Evolutionary conservation across 2,329 filamentous ascomycete species (phyloP).

Genomic region (Penicillium sp.): DNA sequence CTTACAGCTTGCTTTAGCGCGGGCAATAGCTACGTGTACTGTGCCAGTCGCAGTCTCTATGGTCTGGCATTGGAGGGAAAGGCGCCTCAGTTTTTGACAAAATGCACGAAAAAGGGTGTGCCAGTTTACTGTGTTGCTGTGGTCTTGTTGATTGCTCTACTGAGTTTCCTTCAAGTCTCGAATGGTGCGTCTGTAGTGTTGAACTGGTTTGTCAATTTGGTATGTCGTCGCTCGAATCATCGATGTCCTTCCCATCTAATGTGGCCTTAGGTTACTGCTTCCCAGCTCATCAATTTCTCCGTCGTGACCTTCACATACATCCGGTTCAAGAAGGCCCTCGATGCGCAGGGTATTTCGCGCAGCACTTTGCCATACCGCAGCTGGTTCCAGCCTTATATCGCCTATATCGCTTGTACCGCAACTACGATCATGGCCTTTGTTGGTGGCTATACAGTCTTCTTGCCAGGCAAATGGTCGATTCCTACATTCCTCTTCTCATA

Average conservation of each 20-base stretch:
- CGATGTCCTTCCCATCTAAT: constrained; percentile 1
- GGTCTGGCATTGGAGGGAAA: constrained; percentile 71
- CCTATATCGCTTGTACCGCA: constrained; percentile 66
- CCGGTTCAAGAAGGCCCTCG: constrained; percentile 70
- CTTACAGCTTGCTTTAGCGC: constrained; percentile 70
- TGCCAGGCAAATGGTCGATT: constrained; percentile 69
- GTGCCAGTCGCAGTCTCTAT: constrained; percentile 69
- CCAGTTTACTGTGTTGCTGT: constrained; percentile 72
- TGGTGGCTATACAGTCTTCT: constrained; percentile 75
- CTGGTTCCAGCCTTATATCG: constrained; percentile 70
- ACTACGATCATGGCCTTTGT: constrained; percentile 74
- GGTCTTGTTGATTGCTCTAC: constrained; percentile 68
- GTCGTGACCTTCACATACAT: constrained; percentile 73
- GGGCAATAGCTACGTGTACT: constrained; percentile 70
- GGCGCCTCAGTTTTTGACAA: constrained; percentile 67
- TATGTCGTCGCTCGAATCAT: constrained; percentile 28
- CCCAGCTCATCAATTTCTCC: constrained; percentile 73
- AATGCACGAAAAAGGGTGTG: constrained; percentile 67
- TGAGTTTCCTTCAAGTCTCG: constrained; percentile 75
- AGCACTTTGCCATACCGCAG: constrained; percentile 71
- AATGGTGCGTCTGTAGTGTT: constrained; percentile 68
- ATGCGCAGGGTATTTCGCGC: constrained; percentile 69
- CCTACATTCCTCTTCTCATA: constrained; percentile 77
- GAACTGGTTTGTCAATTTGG: constrained; percentile 71
- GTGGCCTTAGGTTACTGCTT: constrained; percentile 62